Percentiles rank a stretch among this genome's conserved stretches.
phyloP scores from a whole-genome alignment of 2,329 filamentous ascomycete species.

The Ascochyta lentis region DNA sequence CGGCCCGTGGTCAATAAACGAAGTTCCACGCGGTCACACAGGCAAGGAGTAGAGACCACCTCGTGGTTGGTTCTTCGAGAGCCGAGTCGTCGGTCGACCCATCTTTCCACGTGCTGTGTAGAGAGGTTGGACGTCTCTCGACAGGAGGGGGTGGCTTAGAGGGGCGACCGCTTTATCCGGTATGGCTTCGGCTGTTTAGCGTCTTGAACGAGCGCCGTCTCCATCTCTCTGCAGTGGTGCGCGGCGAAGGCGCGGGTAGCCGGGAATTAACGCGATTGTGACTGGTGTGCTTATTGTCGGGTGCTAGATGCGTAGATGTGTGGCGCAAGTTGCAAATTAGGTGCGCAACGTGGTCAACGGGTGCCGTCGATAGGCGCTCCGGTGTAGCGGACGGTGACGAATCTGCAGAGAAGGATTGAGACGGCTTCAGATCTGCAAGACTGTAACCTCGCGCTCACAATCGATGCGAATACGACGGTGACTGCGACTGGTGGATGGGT shows the following conservation, averaged over 20 bases:
- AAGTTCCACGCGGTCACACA: constrained; percentile 14
- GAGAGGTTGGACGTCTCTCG: constrained; percentile 11
- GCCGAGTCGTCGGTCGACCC: constrained; percentile 18
- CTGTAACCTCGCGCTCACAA: not conserved
- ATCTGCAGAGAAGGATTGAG: not conserved
- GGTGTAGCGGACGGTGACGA: not conserved
- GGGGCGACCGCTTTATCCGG: constrained; percentile 10
- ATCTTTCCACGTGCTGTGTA: constrained; percentile 19
- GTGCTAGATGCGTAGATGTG: not conserved
- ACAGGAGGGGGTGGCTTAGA: constrained; percentile 21
- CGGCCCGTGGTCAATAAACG: constrained; percentile 17
- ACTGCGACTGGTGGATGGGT: constrained; percentile 1
- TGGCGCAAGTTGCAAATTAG: not conserved
- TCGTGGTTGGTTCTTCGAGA: constrained; percentile 17
- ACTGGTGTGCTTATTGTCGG: constrained; percentile 13
- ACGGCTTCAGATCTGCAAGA: not conserved
- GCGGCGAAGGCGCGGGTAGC: constrained; percentile 13
- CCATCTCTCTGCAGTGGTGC: constrained; percentile 12
- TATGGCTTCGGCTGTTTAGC: constrained; percentile 15
- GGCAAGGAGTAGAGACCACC: constrained; percentile 12
- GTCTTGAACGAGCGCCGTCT: constrained; percentile 10
- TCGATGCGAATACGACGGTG: not conserved
- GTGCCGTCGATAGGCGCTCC: constrained; percentile 1
- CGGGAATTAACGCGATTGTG: constrained; percentile 15
- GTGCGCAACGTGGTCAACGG: not conserved